A percentile compares a stretch with the other conserved stretches of the same genome.
Conservation (phyloP, 2,329 filamentous ascomycete species). For the Lecanicillium sp. region DNA sequence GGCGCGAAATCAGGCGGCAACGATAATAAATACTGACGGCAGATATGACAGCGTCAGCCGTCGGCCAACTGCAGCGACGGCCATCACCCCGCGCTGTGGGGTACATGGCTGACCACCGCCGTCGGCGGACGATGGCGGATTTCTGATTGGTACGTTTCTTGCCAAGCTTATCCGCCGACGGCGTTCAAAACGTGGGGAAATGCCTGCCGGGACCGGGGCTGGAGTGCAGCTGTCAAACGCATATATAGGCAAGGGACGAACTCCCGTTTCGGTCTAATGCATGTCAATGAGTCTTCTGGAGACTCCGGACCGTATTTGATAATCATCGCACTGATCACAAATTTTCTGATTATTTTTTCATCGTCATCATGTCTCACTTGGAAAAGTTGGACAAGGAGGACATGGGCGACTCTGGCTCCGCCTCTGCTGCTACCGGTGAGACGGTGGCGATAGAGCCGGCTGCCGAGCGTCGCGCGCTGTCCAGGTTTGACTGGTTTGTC, state of each 20-base stretch:
- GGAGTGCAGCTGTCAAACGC: too few relatives aligned
- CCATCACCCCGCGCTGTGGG: neutral
- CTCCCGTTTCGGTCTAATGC: too few relatives aligned
- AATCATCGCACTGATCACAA: too few relatives aligned
- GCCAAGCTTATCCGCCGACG: conserved; percentile 5
- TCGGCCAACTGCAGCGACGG: neutral
- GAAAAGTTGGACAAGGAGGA: conserved; percentile 1
- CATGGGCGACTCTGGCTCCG: conserved; percentile 5
- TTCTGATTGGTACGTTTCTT: neutral
- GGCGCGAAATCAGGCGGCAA: too few relatives aligned
- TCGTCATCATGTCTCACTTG: neutral
- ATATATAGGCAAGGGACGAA: too few relatives aligned
- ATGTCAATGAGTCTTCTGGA: too few relatives aligned
- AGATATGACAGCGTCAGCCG: too few relatives aligned
- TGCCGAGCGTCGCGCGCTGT: conserved; percentile 10
- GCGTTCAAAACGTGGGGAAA: conserved; percentile 7
- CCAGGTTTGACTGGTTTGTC: conserved; percentile 19
- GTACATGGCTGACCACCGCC: neutral
- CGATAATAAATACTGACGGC: too few relatives aligned
- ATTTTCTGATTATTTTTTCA: neutral
- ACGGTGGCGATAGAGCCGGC: conserved; percentile 1
- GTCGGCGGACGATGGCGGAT: conserved; percentile 2
- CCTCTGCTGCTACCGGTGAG: neutral
- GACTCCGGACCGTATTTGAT: too few relatives aligned
- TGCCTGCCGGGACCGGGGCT: too few relatives aligned